Percentiles rank a stretch among this genome's conserved stretches.
phyloP scores from a whole-genome alignment of 164 flowering plant species.

The Macadamia tetraphylla region DNA sequence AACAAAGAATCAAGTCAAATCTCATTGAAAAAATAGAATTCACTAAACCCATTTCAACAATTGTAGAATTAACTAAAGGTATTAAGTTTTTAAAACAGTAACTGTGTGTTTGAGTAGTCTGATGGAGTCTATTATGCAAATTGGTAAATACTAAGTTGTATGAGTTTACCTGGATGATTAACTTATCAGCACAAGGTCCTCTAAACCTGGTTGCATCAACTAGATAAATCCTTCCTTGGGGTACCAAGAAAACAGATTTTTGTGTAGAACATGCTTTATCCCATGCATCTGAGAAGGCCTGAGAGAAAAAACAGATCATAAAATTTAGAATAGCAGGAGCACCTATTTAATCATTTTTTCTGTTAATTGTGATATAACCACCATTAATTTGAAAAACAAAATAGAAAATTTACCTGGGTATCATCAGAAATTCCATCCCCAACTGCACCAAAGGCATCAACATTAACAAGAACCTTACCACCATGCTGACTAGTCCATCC shows the following conservation, averaged over 20 bases:
- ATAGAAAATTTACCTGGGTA: slow-evolving; percentile 49
- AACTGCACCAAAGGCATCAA: slow-evolving; percentile 80
- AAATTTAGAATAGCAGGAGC: no score
- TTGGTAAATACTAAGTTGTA: not conserved
- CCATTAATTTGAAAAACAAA: not conserved
- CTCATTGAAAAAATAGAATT: not conserved
- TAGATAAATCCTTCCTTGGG: slow-evolving; percentile 55
- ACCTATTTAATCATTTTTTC: no score
- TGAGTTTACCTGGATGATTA: slow-evolving; percentile 55
- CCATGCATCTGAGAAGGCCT: slow-evolving; percentile 88
- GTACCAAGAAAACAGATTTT: slow-evolving; percentile 72
- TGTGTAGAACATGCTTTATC: slow-evolving; percentile 52
- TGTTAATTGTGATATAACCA: not conserved
- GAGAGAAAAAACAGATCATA: not conserved
- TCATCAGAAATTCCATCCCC: slow-evolving; percentile 96
- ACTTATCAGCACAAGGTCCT: slow-evolving; percentile 70
- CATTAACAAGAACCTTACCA: slow-evolving; percentile 62
- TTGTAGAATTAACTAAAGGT: no score
- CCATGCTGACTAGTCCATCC: slow-evolving; percentile 38
- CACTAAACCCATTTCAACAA: not conserved
- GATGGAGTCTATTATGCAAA: not conserved
- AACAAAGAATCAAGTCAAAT: not conserved
- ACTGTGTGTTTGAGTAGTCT: not conserved
- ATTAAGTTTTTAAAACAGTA: not conserved
- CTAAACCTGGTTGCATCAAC: slow-evolving; percentile 71